These are phyloP conservation scores for Cucurbita maxima DNA, from an alignment of 306 rosid genomes.

Conservation along the genomic window DNA sequence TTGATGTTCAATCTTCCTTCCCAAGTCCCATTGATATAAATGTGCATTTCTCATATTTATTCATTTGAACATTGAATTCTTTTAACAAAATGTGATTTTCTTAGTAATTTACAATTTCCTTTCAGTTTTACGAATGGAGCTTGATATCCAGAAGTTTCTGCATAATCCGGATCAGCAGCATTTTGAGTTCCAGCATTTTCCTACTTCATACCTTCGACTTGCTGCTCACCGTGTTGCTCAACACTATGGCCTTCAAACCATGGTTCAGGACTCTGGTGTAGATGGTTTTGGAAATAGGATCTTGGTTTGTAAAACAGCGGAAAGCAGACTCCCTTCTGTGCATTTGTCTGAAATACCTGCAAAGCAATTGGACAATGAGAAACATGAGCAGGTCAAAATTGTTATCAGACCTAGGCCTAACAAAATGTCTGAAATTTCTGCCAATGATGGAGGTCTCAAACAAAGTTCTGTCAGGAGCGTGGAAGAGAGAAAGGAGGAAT, in stretches of 20 bases:
- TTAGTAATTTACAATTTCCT: not conserved
- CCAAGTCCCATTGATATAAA: not conserved
- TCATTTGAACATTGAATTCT: not conserved
- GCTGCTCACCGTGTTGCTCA: constrained; percentile 99
- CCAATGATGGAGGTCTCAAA: constrained; percentile 36
- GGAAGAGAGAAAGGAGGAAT: constrained; percentile 97
- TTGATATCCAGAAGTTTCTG: constrained; percentile 74
- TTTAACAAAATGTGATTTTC: not conserved
- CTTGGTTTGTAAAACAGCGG: constrained; percentile 66
- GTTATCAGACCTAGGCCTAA: constrained; percentile 87
- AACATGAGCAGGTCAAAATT: constrained; percentile 43
- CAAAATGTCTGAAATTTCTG: constrained; percentile 27
- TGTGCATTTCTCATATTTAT: not conserved
- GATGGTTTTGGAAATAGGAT: constrained; percentile 86
- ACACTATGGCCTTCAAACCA: constrained; percentile 78
- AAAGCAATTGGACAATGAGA: constrained; percentile 52
- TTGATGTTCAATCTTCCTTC: not conserved
- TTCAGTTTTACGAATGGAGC: constrained; percentile 88
- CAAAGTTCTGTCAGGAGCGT: constrained; percentile 51
- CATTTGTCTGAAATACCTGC: constrained; percentile 88
- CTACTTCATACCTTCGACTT: constrained; percentile 84
- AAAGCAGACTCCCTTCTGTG: constrained; percentile 54
- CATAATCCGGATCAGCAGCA: constrained; percentile 70
- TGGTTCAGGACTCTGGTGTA: constrained; percentile 70
- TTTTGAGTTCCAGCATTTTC: constrained; percentile 81